These are phyloP conservation scores for Penicillium longicatenatum DNA, from an alignment of 495 filamentous ascomycete genomes.

Conservation along the genomic window DNA sequence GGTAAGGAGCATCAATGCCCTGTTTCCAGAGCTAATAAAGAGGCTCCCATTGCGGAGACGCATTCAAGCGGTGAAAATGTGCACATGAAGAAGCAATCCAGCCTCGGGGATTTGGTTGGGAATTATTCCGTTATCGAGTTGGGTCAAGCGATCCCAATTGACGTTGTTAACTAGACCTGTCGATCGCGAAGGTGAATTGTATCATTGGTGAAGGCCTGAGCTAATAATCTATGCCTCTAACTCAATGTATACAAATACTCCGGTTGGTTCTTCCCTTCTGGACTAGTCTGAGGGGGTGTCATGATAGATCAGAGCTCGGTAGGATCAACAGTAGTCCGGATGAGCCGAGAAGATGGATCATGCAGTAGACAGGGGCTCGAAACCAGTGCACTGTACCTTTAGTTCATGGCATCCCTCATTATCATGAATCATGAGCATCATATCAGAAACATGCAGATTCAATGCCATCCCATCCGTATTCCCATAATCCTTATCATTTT, in stretches of 20 bases:
- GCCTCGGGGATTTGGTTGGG: neutral
- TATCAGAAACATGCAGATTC: neutral
- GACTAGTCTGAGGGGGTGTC: neutral
- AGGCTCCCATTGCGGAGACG: neutral
- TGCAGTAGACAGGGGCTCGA: too few relatives aligned
- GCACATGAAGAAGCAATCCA: neutral
- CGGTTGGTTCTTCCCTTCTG: neutral
- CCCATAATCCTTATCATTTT: too few relatives aligned
- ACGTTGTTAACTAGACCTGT: neutral
- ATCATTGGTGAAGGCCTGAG: neutral
- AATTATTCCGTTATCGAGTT: neutral
- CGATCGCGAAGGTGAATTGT: neutral
- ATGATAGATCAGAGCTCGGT: neutral
- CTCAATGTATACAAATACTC: neutral
- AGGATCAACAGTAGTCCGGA: neutral
- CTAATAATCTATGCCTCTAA: neutral
- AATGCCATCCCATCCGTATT: too few relatives aligned
- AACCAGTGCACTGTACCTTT: neutral
- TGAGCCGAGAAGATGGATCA: too few relatives aligned
- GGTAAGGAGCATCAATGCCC: neutral
- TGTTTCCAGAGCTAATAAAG: neutral
- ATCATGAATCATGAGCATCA: neutral
- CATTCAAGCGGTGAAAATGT: neutral
- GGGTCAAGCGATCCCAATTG: neutral
- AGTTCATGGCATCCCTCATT: neutral